Evolutionary conservation across 202 grass and related monocot genomes (phyloP).

Genomic region (Brachypodium distachyon): DNA sequence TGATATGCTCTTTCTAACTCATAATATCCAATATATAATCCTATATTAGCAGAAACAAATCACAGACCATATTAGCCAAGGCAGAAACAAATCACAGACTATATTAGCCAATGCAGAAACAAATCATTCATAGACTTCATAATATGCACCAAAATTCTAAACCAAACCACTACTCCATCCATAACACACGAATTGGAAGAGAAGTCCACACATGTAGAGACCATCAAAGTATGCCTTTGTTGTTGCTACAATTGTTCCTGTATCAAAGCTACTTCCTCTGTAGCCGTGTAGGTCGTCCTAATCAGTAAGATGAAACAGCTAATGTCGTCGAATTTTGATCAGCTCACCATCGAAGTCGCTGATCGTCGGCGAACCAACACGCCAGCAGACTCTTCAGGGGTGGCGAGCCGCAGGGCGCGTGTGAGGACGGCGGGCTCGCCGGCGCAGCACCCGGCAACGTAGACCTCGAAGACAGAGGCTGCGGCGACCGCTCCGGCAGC

Average conservation of each 20-base stretch:
- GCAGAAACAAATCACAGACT: background rate
- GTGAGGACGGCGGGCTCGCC: conserved; percentile 31
- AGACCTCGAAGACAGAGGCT: conserved; percentile 30
- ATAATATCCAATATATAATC: background rate
- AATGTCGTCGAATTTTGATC: background rate
- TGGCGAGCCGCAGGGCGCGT: conserved; percentile 21
- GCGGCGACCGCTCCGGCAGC: background rate
- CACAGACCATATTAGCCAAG: background rate
- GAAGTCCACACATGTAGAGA: background rate
- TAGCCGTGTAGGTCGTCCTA: background rate
- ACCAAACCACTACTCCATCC: background rate
- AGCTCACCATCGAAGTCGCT: conserved; percentile 8
- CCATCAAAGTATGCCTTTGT: background rate
- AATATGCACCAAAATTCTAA: background rate
- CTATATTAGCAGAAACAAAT: background rate
- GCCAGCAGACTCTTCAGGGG: conserved; percentile 1
- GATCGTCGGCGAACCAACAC: conserved; percentile 20
- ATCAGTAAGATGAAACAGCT: background rate
- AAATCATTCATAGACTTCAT: background rate
- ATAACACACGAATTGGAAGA: background rate
- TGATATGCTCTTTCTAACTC: background rate
- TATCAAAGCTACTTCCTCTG: background rate
- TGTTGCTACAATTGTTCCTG: background rate
- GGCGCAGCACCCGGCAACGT: conserved; percentile 33
- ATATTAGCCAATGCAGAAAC: background rate